Evolutionary conservation across 2,329 filamentous ascomycete genomes (phyloP).

Genomic region (Fusarium begoniae): DNA sequence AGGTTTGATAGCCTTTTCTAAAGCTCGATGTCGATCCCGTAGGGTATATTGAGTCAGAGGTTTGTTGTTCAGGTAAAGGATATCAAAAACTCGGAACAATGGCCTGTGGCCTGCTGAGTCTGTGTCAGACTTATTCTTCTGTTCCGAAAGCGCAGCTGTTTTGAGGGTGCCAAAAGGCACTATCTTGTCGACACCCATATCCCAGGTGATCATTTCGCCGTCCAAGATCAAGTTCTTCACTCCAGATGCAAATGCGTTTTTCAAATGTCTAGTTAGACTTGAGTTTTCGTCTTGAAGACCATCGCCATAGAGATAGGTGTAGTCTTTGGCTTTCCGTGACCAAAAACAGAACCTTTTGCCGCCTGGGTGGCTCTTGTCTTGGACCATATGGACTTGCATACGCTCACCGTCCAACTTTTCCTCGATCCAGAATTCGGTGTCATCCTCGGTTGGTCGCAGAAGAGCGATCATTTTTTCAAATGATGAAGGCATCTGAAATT

Average conservation of each 20-base stretch:
- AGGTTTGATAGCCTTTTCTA: conserved; percentile 75
- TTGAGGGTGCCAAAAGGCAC: conserved; percentile 94
- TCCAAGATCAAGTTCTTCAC: conserved; percentile 92
- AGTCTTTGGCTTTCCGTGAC: conserved; percentile 96
- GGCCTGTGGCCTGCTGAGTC: conserved; percentile 65
- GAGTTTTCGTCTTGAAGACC: conserved; percentile 78
- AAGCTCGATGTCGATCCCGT: conserved; percentile 78
- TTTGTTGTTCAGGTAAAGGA: conserved; percentile 85
- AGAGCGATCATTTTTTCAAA: conserved; percentile 82
- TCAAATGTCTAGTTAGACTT: conserved; percentile 82
- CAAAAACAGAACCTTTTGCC: conserved; percentile 85
- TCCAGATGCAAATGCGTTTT: conserved; percentile 77
- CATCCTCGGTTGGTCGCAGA: conserved; percentile 71
- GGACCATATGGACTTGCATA: conserved; percentile 93
- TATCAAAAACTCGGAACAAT: conserved; percentile 88
- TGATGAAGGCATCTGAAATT: conserved; percentile 82
- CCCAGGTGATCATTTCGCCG: conserved; percentile 99
- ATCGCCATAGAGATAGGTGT: conserved; percentile 91
- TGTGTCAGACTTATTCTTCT: conserved; percentile 70
- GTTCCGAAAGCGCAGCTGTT: conserved; percentile 83
- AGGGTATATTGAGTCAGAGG: conserved; percentile 84
- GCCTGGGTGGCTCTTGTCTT: conserved; percentile 73
- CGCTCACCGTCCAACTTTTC: conserved; percentile 97
- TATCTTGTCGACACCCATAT: conserved; percentile 83
- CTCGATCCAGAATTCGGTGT: conserved; percentile 92